A percentile compares a stretch with the other conserved stretches of the same genome.
phyloP scores from a whole-genome alignment of 2,329 filamentous ascomycete species.

The Cryphonectria japonica region DNA sequence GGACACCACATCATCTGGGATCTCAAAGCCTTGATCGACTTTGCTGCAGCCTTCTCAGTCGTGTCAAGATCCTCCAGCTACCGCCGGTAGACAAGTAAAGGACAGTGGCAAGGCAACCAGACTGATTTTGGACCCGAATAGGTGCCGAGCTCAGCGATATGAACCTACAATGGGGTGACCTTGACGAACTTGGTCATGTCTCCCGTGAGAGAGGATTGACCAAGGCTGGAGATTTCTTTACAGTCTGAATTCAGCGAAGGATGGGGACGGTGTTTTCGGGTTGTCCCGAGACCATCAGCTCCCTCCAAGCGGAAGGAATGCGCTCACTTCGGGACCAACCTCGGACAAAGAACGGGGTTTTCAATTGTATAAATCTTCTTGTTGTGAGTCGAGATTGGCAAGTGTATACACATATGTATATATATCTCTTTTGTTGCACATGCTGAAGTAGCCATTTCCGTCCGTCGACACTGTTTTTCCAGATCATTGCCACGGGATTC shows the following conservation, averaged over 20 bases:
- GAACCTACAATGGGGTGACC: background rate
- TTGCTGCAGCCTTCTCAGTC: background rate
- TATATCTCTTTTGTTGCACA: background rate
- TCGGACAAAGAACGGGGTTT: constrained; percentile 2
- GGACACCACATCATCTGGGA: background rate
- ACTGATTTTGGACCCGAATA: background rate
- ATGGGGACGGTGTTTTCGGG: background rate
- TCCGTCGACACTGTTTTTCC: background rate
- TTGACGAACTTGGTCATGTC: background rate
- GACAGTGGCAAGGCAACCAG: background rate
- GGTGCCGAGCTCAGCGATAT: background rate
- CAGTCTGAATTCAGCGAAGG: background rate
- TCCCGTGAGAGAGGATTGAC: background rate
- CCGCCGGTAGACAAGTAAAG: background rate
- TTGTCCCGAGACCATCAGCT: background rate
- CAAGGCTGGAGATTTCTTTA: background rate
- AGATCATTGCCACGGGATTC: background rate
- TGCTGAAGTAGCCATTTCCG: background rate
- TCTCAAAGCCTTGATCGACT: background rate
- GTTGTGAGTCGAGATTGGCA: background rate
- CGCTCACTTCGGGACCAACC: background rate
- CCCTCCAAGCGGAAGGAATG: background rate
- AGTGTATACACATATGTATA: background rate
- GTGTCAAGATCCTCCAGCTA: background rate
- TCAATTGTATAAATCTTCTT: background rate